Percentiles rank a stretch among this genome's conserved stretches.
Conservation (phyloP, 345 rosid genomes). For the Aquilaria yunnanensis region DNA sequence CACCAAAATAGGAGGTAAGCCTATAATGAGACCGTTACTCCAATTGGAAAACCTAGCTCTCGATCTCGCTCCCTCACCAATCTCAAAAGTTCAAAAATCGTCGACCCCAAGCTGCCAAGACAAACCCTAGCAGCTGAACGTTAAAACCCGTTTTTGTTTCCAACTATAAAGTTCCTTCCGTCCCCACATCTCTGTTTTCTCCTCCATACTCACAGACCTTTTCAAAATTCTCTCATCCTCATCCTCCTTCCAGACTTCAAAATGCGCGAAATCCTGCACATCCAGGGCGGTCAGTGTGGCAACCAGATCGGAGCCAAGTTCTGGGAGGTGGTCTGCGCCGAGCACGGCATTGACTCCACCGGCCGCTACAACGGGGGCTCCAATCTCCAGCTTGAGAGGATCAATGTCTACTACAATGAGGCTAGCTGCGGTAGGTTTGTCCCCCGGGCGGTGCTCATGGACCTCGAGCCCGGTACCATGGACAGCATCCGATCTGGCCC, state of each 20-base stretch:
- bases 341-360: conserved; percentile 6
- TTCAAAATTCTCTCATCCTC: too few species aligned
- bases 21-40: too few species aligned
- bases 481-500: conserved; percentile 26
- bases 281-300: conserved; percentile 9
- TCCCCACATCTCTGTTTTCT: conserved; percentile 4
- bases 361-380: conserved; percentile 2
- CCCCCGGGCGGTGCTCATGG: conserved; percentile 34
- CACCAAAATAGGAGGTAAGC: too few species aligned
- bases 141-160: background rate
- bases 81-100: too few species aligned
- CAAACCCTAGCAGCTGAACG: conserved; percentile 2
- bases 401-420: background rate
- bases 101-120: conserved; percentile 4
- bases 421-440: conserved; percentile 22
- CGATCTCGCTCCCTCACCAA: too few species aligned
- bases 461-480: conserved; percentile 37
- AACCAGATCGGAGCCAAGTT: conserved; percentile 9
- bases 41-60: too few species aligned
- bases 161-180: conserved; percentile 18
- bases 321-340: background rate
- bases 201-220: background rate
- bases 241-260: background rate
- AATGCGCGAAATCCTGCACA: conserved; percentile 23
- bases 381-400: conserved; percentile 1